A percentile compares a stretch with the other conserved stretches of the same genome.
phyloP scores from a whole-genome alignment of 139 green algal genomes.

The Closterium sp. region DNA sequence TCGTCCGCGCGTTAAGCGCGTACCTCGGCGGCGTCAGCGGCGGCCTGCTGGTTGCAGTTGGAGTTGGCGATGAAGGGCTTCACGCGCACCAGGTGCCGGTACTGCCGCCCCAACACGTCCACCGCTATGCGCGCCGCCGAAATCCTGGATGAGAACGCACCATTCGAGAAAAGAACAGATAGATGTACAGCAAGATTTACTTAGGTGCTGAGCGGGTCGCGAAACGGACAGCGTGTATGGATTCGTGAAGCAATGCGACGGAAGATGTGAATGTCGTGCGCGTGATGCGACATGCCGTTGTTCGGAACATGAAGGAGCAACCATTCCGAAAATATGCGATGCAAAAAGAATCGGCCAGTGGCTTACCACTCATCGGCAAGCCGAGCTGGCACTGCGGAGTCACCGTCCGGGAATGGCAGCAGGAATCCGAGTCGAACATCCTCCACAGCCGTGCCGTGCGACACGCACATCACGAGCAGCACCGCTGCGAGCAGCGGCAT shows the following conservation, averaged over 20 bases:
- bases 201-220: neutral
- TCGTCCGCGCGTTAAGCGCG: neutral
- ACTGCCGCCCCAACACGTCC: constrained; percentile 1
- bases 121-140: constrained; percentile 8
- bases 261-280: neutral
- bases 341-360: neutral
- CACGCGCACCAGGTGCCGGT: neutral
- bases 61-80: constrained; percentile 17
- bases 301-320: neutral
- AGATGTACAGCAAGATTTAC: neutral
- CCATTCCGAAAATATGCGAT: neutral
- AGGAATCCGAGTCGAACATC: constrained; percentile 18
- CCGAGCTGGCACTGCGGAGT: constrained; percentile 14
- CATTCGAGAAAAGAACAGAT: neutral
- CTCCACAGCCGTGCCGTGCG: neutral
- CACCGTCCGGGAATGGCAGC: neutral
- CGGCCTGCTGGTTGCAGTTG: constrained; percentile 7
- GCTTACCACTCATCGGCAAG: constrained; percentile 20
- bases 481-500: neutral
- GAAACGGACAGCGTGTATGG: neutral
- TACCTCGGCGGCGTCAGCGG: neutral
- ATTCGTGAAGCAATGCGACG: neutral
- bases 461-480: neutral
- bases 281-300: neutral
- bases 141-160: neutral